These are phyloP conservation scores for Lipomyces lipofer DNA, from an alignment of 805 yeast genomes.

Conservation along the genomic window DNA sequence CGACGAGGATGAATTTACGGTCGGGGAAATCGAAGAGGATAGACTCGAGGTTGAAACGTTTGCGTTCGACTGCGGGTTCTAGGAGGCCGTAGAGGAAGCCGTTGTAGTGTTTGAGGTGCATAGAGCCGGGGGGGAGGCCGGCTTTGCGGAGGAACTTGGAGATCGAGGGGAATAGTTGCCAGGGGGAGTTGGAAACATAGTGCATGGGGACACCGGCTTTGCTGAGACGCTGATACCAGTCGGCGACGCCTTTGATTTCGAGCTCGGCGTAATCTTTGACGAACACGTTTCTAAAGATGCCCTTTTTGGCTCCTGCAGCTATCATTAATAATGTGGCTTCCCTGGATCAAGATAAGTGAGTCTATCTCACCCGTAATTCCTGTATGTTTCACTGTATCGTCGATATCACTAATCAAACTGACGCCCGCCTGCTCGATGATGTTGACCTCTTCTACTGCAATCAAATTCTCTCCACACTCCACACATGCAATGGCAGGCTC, in stretches of 20 bases:
- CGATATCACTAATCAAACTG: conserved; percentile 85
- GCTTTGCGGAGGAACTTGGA: conserved; percentile 55
- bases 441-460: conserved; percentile 50
- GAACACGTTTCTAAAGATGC: conserved; percentile 75
- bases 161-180: conserved; percentile 74
- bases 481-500: conserved; percentile 55
- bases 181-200: conserved; percentile 94
- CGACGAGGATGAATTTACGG: conserved; percentile 78
- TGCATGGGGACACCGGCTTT: conserved; percentile 64
- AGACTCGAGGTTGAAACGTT: conserved; percentile 61
- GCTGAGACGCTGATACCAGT: conserved; percentile 64
- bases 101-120: conserved; percentile 81
- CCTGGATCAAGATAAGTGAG: background rate
- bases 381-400: conserved; percentile 88
- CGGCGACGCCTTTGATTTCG: conserved; percentile 69
- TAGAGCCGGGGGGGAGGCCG: conserved; percentile 73
- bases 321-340: background rate
- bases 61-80: conserved; percentile 84
- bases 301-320: conserved; percentile 60
- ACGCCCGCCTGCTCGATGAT: conserved; percentile 50
- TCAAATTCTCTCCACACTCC: conserved; percentile 44
- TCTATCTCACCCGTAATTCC: conserved; percentile 70
- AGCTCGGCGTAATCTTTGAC: conserved; percentile 65
- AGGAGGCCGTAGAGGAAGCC: conserved; percentile 80
- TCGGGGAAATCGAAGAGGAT: conserved; percentile 72